Evolutionary conservation across 108 stramenopile species (phyloP).

Genomic region (Seminavis robusta): DNA sequence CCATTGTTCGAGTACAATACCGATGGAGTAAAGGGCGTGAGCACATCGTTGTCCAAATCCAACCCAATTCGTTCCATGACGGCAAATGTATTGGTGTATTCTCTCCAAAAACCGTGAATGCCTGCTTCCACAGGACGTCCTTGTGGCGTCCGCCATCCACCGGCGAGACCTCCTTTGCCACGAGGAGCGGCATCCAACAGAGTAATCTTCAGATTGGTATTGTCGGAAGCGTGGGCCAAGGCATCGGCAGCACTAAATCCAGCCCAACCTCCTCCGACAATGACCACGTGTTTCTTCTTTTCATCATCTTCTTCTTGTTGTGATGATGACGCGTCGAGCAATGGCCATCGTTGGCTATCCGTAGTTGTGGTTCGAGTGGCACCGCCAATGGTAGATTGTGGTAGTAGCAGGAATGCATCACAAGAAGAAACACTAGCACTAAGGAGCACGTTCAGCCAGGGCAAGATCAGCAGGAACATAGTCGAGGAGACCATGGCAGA

Average conservation of each 20-base stretch:
- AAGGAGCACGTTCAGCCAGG: no score
- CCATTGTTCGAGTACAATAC: conserved; percentile 64
- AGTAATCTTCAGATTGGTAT: conserved; percentile 45
- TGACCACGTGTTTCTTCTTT: conserved; percentile 42
- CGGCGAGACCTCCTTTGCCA: conserved; percentile 64
- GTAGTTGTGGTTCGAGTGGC: no score
- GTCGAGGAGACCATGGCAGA: no score
- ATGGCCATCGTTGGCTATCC: no score
- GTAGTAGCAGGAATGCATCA: no score
- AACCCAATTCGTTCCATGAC: conserved; percentile 63
- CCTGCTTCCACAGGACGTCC: conserved; percentile 79
- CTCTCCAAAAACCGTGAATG: conserved; percentile 87
- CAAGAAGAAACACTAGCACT: no score
- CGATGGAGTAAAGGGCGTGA: conserved; percentile 68
- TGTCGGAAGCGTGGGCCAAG: conserved; percentile 4
- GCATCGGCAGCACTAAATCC: conserved; percentile 64
- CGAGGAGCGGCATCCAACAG: conserved; percentile 68
- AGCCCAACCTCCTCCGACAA: conserved; percentile 84
- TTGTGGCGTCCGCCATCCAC: conserved; percentile 47
- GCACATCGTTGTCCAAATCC: conserved; percentile 56
- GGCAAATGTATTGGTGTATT: conserved; percentile 81
- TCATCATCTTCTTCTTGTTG: no score
- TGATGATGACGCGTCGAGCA: no score
- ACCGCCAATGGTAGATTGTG: no score
- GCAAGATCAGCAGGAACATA: no score